phyloP scores from a whole-genome alignment of 2,329 filamentous ascomycete genomes.

The Pseudonectria buxi region DNA sequence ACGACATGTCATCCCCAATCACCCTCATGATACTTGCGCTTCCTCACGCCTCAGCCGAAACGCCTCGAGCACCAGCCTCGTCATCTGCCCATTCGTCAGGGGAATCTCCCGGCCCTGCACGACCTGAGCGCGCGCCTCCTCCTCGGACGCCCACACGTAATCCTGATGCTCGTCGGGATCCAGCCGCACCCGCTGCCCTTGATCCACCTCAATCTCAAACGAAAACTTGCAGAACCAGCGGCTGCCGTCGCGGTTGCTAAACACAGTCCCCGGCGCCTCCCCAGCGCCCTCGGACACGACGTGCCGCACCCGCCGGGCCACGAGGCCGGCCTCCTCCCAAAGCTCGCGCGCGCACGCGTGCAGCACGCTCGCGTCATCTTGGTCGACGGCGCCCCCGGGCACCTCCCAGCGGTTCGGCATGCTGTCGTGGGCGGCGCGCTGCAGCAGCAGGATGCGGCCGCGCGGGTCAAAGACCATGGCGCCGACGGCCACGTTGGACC shows the following conservation, averaged over 20 bases:
- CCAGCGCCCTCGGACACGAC: slow-evolving; percentile 22
- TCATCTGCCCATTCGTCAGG: slow-evolving; percentile 24
- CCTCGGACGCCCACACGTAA: slow-evolving; percentile 33
- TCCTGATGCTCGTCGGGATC: slow-evolving; percentile 36
- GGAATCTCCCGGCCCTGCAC: slow-evolving; percentile 23
- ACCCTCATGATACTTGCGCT: neutral
- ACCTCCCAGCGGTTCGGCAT: slow-evolving; percentile 42
- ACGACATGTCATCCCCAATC: too few species aligned
- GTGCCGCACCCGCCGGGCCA: slow-evolving; percentile 21
- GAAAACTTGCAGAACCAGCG: slow-evolving; percentile 25
- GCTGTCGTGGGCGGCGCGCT: slow-evolving; percentile 38
- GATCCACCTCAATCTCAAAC: slow-evolving; percentile 31
- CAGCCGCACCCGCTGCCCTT: slow-evolving; percentile 22
- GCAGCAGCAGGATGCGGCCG: slow-evolving; percentile 36
- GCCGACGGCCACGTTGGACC: slow-evolving; percentile 25
- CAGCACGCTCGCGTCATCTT: slow-evolving; percentile 34
- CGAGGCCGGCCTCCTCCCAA: slow-evolving; percentile 40
- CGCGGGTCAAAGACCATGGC: slow-evolving; percentile 29
- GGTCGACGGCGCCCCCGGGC: slow-evolving; percentile 42
- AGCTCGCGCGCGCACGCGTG: slow-evolving; percentile 40
- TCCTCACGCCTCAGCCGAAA: slow-evolving; percentile 21
- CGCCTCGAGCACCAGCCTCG: slow-evolving; percentile 23
- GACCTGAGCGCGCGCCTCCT: slow-evolving; percentile 25
- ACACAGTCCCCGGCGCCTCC: slow-evolving; percentile 19
- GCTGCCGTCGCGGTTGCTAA: slow-evolving; percentile 28